Evolutionary conservation across 2,329 filamentous ascomycete genomes (phyloP).

Genomic region (Cladophialophora carrionii): DNA sequence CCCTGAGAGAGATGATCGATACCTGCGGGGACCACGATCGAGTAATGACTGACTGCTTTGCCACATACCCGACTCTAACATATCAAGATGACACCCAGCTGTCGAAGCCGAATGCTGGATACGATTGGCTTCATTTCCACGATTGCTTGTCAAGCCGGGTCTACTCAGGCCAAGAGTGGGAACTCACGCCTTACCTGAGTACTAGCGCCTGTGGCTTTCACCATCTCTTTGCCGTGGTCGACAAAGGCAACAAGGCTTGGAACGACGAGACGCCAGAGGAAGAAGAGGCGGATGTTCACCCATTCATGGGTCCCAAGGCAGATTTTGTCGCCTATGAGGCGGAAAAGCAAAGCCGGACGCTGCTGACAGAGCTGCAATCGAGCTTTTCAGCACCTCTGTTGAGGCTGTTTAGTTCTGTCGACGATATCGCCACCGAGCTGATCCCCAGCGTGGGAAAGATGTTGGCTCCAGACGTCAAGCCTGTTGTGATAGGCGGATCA

Average conservation of each 20-base stretch:
- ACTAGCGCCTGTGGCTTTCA: slow-evolving; percentile 89
- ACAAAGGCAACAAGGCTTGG: slow-evolving; percentile 49
- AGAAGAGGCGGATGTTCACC: slow-evolving; percentile 58
- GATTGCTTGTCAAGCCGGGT: slow-evolving; percentile 78
- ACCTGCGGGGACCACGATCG: slow-evolving; percentile 65
- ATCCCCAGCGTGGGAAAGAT: slow-evolving; percentile 78
- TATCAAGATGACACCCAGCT: slow-evolving; percentile 93
- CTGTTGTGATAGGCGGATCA: slow-evolving; percentile 77
- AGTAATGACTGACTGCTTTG: slow-evolving; percentile 73
- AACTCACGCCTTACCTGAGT: slow-evolving; percentile 82
- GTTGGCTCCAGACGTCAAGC: slow-evolving; percentile 86
- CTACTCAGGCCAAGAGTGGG: slow-evolving; percentile 88
- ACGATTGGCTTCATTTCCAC: slow-evolving; percentile 96
- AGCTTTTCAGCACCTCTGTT: slow-evolving; percentile 72
- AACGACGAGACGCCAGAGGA: slow-evolving; percentile 52
- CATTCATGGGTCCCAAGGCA: slow-evolving; percentile 80
- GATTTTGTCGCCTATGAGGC: slow-evolving; percentile 81
- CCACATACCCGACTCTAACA: slow-evolving; percentile 80
- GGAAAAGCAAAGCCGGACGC: slow-evolving; percentile 74
- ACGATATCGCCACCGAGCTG: slow-evolving; percentile 78
- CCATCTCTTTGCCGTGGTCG: slow-evolving; percentile 79
- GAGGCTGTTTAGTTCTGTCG: slow-evolving; percentile 76
- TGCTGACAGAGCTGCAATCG: slow-evolving; percentile 73
- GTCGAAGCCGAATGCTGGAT: slow-evolving; percentile 81
- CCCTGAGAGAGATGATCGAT: slow-evolving; percentile 64